A percentile compares a stretch with the other conserved stretches of the same genome.
Conservation (phyloP, 176 grass and related monocot genomes). For the Bolboschoenus planiculmis region DNA sequence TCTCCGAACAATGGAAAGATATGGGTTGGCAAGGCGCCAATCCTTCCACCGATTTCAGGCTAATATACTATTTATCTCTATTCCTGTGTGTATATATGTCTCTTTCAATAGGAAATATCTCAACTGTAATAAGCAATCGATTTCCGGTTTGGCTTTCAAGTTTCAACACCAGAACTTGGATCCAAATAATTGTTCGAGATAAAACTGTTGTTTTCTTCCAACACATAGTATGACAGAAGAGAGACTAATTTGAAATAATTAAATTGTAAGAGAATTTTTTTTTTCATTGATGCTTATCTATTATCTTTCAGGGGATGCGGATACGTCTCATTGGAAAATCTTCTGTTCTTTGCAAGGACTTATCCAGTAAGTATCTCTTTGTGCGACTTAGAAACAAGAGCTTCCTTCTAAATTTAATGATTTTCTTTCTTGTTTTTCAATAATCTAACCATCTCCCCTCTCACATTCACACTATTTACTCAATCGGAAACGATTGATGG, state of each 20-base stretch:
- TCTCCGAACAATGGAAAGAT: slow-evolving; percentile 99
- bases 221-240: background rate
- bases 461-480: background rate
- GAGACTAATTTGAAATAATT: background rate
- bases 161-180: background rate
- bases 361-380: slow-evolving; percentile 56
- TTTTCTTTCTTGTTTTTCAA: background rate
- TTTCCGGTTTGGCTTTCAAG: background rate
- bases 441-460: background rate
- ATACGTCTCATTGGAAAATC: slow-evolving; percentile 97
- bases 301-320: slow-evolving; percentile 66
- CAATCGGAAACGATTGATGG: background rate
- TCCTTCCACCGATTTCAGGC: slow-evolving; percentile 99
- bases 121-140: background rate
- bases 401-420: background rate
- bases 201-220: background rate
- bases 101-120: background rate
- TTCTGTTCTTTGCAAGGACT: slow-evolving; percentile 81
- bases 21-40: slow-evolving; percentile 99
- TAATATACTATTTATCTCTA: background rate
- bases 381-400: background rate
- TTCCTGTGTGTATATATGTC: background rate
- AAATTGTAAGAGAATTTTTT: background rate
- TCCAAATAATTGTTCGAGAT: background rate
- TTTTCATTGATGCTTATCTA: background rate